Base-by-base conservation (phyloP, 352 stramenopile genomes). In the Pilasporangium apinafurcum region DNA sequence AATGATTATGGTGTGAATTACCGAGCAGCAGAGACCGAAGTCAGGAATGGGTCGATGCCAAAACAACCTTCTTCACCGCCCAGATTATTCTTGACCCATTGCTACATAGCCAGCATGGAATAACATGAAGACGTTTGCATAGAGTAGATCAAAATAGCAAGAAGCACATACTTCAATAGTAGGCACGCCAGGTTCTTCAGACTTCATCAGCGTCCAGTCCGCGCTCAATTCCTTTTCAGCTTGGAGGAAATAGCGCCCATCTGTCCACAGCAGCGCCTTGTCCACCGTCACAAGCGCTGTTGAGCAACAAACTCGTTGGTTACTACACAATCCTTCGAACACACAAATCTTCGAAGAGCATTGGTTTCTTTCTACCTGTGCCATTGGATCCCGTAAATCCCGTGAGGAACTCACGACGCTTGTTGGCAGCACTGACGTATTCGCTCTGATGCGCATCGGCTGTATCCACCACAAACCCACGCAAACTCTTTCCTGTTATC, bases 361-460 rank as follows among this genome's bases (percentile, higher is more conserved):
- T 26, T 36, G 44, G 7, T 5, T 2, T 50, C 20, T 13, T 51
- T 43, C 18, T 58, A 51, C 86, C 95, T 4, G 95, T 99, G 18
- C 97, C 97, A 16, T 95, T 97, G 34, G 86, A 98, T 12, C 97
- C 97, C 40, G 95, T 96, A 70, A 99, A 99, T 29, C 86, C 88
- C 12, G 86, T 97, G 34, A 99, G 62, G 62, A 96, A 99, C 57
- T 82, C 84, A 37, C 96, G 80, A 16, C 96, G 80, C 72, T 96
- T 97, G 73, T 98, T 97, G 28, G 83, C 85, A 25, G 91, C 79
- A 27, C 96, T 92, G 37, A 98, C 88, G 62, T 99, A 99, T 72
- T 99, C 97, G 56, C 89, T 98, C 50, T 98, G 83, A 71, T 99
- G 96, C 39, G 96, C 95, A 74, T 99, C 96, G 34, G 96, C 94